Evolutionary conservation across 495 filamentous ascomycete species (phyloP), one percentile per base, ranked within the genome.

Genomic region (Neurospora sp.): DNA sequence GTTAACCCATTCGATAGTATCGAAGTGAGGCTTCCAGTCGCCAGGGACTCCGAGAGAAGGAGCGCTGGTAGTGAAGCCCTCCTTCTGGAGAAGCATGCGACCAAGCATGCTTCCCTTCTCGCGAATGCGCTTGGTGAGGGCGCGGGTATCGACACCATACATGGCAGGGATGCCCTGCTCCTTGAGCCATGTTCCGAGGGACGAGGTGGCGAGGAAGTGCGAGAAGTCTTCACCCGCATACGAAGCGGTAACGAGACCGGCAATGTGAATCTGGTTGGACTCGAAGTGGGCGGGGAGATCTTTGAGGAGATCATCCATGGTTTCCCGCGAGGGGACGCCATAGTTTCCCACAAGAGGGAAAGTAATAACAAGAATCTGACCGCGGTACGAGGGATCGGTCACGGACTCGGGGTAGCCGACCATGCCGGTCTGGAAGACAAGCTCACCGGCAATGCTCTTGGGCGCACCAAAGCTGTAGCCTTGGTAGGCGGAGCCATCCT

Each of bases 391-490:
- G 44, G 96, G 96, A 77, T 98, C 96, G 79, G 96, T 98, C 89
- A 99, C 89, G 68, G 95, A 97, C 85, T 99, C 96, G 39, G 96
- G 94, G 79, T 99, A 99, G 74, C 96, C 96, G 72, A 99, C 96
- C 96, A 99, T 97, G 79, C 96, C 96, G 69, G 96, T 99, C 86
- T 99, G 96, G 85, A 99, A 99, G 82, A 99, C 96, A 80, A 98
- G 86, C 88, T 99, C 96, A 78, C 96, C 96, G 72, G 95, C 91
- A 77, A 96, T 89, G 79, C 91, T 96, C 86, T 93, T 96, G 78
- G 93, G 86, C 37, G 94, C 93, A 79, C 96, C 96, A 80, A 98
- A 99, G 86, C 94, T 97, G 84, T 93, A 92, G 71, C 96, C 96
- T 76, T 94, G 91, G 85, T 94, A 97, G 76, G 91, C 88, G 39